A percentile compares a stretch with the other conserved stretches of the same genome.
Evolutionary conservation across 75 land plant species (phyloP).

Genomic region (Pinus taeda): DNA sequence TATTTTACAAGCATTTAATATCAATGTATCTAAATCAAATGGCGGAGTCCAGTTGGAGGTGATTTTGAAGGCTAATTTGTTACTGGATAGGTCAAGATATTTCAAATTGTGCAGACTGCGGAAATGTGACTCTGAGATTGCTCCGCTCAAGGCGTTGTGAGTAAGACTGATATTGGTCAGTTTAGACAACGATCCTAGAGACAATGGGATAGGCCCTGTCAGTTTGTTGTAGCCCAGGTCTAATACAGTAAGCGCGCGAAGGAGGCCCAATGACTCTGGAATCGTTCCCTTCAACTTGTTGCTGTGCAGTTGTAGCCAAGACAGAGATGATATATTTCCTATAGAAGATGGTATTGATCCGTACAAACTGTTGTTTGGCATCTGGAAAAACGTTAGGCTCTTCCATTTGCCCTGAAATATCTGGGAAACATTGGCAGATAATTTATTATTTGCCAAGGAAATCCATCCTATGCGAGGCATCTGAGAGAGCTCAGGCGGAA

Average conservation of each 20-base stretch:
- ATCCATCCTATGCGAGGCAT: neutral
- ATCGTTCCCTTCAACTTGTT: slow-evolving; percentile 46
- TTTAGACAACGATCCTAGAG: slow-evolving; percentile 31
- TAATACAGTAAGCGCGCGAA: slow-evolving; percentile 35
- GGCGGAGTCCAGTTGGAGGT: neutral
- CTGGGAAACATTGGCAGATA: neutral
- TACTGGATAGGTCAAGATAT: neutral
- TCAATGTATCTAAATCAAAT: neutral
- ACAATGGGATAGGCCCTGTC: slow-evolving; percentile 53
- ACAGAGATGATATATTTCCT: slow-evolving; percentile 7
- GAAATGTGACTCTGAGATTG: neutral
- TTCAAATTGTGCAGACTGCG: neutral
- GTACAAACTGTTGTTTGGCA: neutral
- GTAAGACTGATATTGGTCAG: neutral
- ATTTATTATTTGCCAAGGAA: neutral
- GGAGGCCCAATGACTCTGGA: slow-evolving; percentile 47
- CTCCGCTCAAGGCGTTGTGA: neutral
- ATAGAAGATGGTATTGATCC: slow-evolving; percentile 27
- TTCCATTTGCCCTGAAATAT: neutral
- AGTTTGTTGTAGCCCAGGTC: slow-evolving; percentile 50
- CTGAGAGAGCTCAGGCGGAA: neutral
- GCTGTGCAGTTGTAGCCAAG: slow-evolving; percentile 30
- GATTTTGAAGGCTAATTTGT: neutral
- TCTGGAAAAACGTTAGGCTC: neutral
- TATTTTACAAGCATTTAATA: neutral